Base-by-base conservation (phyloP, 2,329 filamentous ascomycete species). In the Sarocladiaceae sp. region DNA sequence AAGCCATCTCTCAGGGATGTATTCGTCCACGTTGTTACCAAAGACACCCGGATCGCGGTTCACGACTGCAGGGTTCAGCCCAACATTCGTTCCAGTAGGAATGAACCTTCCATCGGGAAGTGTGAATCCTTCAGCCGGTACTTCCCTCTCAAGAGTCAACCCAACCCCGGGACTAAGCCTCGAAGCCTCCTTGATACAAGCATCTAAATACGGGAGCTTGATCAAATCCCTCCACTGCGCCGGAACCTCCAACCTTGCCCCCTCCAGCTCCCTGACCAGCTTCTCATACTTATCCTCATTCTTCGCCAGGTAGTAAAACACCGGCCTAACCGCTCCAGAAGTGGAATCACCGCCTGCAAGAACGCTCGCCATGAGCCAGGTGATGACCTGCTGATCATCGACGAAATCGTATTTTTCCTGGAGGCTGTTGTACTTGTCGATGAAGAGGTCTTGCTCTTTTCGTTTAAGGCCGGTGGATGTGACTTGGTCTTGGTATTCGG, bases 131-230 rank as follows among this genome's bases (percentile, higher is more conserved):
- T 58, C 62, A 0, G 57, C 42, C 1, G 77, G 78, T 0, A 80
- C 77, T 15, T 75, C 60, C 1, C 79, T 74, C 59, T 80, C 75
- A 13, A 82, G 66, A 3, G 71, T 59, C 56, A 79, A 68, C 8
- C 68, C 71, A 2, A 79, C 66, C 2, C 67, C 69, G 1, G 78
- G 76, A 55, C 78, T 74, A 11, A 79, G 61, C 2, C 78, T 71
- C 56, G 75, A 62, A 1, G 73, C 54, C 50, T 84, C 80, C 20
- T 72, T 74, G 18, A 82, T 68, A 2, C 78, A 72, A 3, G 78
- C 78, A 39, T 75, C 68, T 10, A 82, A 70, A 58, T 79, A 76
- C 17, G 64, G 66, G 11, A 70, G 63, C 23, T 59, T 61, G 25
- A 57, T 66, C 31, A 63, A 55, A 12, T 60, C 55, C 5, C 35